Evolutionary conservation across 2,329 filamentous ascomycete species (phyloP).

Genomic region (Escovopsis sp.): DNA sequence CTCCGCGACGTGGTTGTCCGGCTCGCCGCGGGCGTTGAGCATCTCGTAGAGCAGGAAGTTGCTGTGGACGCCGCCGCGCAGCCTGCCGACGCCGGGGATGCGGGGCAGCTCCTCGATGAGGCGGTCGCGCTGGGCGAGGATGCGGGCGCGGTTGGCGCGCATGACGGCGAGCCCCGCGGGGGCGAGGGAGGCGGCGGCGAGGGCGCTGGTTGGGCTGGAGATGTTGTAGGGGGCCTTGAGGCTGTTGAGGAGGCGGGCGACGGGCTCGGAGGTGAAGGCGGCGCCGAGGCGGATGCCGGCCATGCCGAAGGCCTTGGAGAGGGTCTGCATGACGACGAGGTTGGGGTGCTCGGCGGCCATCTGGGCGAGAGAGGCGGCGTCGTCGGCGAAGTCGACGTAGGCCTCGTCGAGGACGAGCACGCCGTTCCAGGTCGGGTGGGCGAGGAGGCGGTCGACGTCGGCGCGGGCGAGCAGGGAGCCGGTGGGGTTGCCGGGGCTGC

Average conservation of each 20-base stretch:
- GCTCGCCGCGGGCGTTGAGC: slow-evolving; percentile 53
- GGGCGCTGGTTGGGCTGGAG: slow-evolving; percentile 68
- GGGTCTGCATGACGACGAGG: slow-evolving; percentile 91
- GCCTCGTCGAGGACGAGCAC: slow-evolving; percentile 89
- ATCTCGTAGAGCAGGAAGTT: slow-evolving; percentile 93
- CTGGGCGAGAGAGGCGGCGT: slow-evolving; percentile 66
- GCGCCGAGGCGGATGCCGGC: slow-evolving; percentile 84
- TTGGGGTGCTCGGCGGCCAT: slow-evolving; percentile 91
- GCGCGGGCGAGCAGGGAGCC: slow-evolving; percentile 62
- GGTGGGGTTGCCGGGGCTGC: slow-evolving; percentile 91
- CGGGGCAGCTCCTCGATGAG: slow-evolving; percentile 58
- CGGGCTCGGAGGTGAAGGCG: slow-evolving; percentile 60
- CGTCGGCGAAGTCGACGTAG: slow-evolving; percentile 80
- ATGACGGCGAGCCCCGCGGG: slow-evolving; percentile 54
- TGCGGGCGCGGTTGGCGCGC: slow-evolving; percentile 51
- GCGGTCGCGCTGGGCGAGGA: slow-evolving; percentile 64
- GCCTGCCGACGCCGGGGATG: slow-evolving; percentile 63
- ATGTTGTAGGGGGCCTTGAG: slow-evolving; percentile 97
- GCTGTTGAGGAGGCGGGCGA: slow-evolving; percentile 73
- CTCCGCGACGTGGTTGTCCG: slow-evolving; percentile 65
- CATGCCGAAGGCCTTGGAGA: slow-evolving; percentile 95
- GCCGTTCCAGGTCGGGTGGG: slow-evolving; percentile 89
- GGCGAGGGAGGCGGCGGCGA: slow-evolving; percentile 61
- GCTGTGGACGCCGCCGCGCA: slow-evolving; percentile 64
- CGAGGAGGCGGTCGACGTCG: slow-evolving; percentile 58